A percentile compares a stretch with the other conserved stretches of the same genome.
phyloP scores from a whole-genome alignment of 1,284 basidiomycete genomes.

The Irpex sp. region DNA sequence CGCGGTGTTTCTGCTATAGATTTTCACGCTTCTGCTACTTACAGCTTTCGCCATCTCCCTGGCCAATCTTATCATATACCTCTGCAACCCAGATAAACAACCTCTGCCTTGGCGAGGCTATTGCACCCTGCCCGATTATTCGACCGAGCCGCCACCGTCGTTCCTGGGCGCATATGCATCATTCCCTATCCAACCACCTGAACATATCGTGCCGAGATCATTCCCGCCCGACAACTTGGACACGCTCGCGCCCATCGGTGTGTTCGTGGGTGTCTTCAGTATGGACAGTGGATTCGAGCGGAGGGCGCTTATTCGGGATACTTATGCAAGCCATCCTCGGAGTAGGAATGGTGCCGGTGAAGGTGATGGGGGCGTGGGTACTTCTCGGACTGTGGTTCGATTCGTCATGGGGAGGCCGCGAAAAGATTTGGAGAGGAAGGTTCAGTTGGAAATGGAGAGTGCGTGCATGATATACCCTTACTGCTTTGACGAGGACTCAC shows the following conservation, averaged over 20 bases:
- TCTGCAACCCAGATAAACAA: conserved; percentile 94
- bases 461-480: conserved; percentile 30
- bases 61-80: conserved; percentile 83
- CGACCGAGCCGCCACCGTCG: conserved; percentile 36
- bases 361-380: conserved; percentile 71
- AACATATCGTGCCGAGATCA: conserved; percentile 32
- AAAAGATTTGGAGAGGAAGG: conserved; percentile 73
- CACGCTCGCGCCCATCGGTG: conserved; percentile 79
- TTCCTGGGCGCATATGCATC: conserved; percentile 33
- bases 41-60: conserved; percentile 73
- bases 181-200: conserved; percentile 32
- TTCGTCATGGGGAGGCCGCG: conserved; percentile 90
- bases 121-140: conserved; percentile 65
- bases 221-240: conserved; percentile 73
- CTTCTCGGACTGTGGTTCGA: conserved; percentile 84
- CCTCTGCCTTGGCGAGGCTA: conserved; percentile 92
- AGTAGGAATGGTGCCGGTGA: conserved; percentile 70
- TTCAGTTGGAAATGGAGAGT: conserved; percentile 93
- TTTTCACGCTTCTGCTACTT: conserved; percentile 69
- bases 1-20: conserved; percentile 36
- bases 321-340: conserved; percentile 82
- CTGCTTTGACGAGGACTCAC: conserved; percentile 6
- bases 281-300: conserved; percentile 85
- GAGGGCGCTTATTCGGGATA: conserved; percentile 85
- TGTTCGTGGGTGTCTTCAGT: conserved; percentile 91